Evolutionary conservation across 768 basidiomycete genomes (phyloP).

Genomic region (Termitomyces sp.): DNA sequence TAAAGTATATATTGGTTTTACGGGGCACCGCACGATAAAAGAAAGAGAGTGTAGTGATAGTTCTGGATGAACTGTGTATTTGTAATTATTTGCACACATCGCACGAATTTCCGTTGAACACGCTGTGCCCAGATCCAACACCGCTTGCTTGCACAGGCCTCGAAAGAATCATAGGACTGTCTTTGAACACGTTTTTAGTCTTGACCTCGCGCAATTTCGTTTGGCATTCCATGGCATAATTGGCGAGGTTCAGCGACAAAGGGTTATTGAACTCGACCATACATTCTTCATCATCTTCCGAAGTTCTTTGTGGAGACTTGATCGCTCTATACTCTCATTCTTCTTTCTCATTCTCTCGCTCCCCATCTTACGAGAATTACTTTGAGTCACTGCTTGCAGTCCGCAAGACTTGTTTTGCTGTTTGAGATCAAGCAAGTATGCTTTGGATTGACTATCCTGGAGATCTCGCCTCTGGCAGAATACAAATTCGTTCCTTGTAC

Average conservation of each 20-base stretch:
- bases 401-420: not conserved
- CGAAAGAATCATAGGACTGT: not conserved
- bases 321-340: not conserved
- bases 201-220: not conserved
- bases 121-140: no score
- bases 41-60: constrained; percentile 9
- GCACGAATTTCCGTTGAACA: not conserved
- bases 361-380: not conserved
- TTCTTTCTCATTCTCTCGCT: not conserved
- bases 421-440: not conserved
- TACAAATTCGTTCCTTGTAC: not conserved
- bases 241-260: not conserved
- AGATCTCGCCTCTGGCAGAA: not conserved
- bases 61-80: not conserved
- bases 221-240: no score
- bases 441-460: not conserved
- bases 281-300: not conserved
- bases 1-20: constrained; percentile 44
- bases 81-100: not conserved
- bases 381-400: not conserved
- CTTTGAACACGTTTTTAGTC: not conserved
- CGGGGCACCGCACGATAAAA: constrained; percentile 78
- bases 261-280: not conserved
- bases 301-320: not conserved
- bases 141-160: not conserved